Evolutionary conservation across 805 yeast species (phyloP), one percentile per base, ranked within the genome.

Genomic region (Starmerella floricola): DNA sequence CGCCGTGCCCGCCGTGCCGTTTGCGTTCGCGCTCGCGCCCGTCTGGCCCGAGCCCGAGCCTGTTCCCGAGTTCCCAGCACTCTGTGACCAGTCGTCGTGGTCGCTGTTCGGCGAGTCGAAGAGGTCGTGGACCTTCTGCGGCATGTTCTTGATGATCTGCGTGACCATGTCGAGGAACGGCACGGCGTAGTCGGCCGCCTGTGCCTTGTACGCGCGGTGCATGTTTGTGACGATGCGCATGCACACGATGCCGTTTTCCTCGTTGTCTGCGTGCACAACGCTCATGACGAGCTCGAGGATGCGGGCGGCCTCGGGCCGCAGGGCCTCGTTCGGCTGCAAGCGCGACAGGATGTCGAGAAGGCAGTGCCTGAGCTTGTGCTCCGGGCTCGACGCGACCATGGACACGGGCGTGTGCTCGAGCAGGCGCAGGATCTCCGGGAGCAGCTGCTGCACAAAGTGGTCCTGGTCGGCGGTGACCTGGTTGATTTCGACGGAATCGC

Each of bases 181-280:
- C 47, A 73, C 78, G 2, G 88, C 94, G 51, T 78, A 76, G 15
- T 76, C 86, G 15, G 71, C 66, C 40, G 87, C 63, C 19, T 68
- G 65, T 12, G 69, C 57, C 63, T 84, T 88, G 64, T 81, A 88
- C 1, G 87, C 74, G 59, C 91, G 81, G 64, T 87, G 95, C 36
- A 88, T 64, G 24, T 80, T 73, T 15, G 96, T 84, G 38, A 87
- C 69, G 42, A 85, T 78, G 57, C 84, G 86, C 80, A 91, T 76
- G 59, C 94, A 80, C 39, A 85, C 67, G 1, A 86, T 84, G 38
- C 97, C 97, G 59, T 91, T 91, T 47, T 87, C 96, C 60, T 93
- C 99, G 58, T 91, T 91, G 56, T 93, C 99, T 13, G 64, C 67
- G 16, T 72, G 74, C 45, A 88, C 65, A 12, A 80, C 64, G 18